phyloP scores from a whole-genome alignment of 2,329 filamentous ascomycete species.

The Orbilia quercus region DNA sequence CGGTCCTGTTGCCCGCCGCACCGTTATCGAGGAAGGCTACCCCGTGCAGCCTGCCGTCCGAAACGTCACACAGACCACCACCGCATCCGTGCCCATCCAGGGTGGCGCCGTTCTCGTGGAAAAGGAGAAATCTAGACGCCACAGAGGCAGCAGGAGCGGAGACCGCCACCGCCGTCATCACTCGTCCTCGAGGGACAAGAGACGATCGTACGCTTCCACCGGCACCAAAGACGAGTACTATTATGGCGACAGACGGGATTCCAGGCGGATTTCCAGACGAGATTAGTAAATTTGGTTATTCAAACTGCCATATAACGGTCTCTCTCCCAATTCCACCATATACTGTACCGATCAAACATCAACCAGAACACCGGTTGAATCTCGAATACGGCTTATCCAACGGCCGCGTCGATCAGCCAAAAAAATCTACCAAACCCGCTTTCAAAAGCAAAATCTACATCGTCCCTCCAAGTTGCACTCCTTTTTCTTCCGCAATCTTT shows the following conservation, averaged over 20 bases:
- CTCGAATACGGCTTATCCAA: too few relatives aligned
- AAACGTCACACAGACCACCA: conserved; percentile 51
- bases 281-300: conserved; percentile 26
- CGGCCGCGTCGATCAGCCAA: too few relatives aligned
- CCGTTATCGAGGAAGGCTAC: conserved; percentile 52
- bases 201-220: conserved; percentile 36
- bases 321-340: too few relatives aligned
- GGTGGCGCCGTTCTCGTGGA: conserved; percentile 24
- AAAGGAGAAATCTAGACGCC: conserved; percentile 36
- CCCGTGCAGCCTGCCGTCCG: conserved; percentile 40
- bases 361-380: too few relatives aligned
- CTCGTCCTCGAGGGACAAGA: conserved; percentile 29
- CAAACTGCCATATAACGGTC: too few relatives aligned
- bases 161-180: conserved; percentile 38
- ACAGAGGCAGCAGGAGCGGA: conserved; percentile 31
- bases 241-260: conserved; percentile 36
- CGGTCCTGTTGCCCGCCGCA: conserved; percentile 50
- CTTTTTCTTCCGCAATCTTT: too few relatives aligned
- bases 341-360: too few relatives aligned
- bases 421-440: too few relatives aligned
- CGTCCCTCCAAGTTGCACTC: too few relatives aligned
- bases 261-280: conserved; percentile 28
- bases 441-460: too few relatives aligned
- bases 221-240: conserved; percentile 42
- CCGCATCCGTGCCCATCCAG: conserved; percentile 38